Evolutionary conservation across 805 yeast species (phyloP), one percentile per base, ranked within the genome.

Genomic region (Pichia deserticola): DNA sequence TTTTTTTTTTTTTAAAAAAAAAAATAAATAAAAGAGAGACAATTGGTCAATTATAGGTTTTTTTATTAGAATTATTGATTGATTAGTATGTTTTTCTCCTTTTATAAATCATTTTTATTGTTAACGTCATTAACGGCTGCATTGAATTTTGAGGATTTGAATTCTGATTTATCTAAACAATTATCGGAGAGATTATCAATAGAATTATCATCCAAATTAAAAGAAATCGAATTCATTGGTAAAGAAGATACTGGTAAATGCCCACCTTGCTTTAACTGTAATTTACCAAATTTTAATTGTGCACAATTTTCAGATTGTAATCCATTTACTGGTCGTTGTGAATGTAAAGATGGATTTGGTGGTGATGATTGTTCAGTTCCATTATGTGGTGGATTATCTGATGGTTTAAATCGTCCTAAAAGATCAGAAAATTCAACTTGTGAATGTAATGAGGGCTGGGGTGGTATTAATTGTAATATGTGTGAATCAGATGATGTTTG

Each of bases 231-330:
- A 34, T 34, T 34, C 2, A 34, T 30, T 7, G 32, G 3, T 30
- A 30, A 30, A 20, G 20, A 7, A 29, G 38, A 25, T 28, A 33
- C 39, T 25, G 79, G 72, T 10, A 72, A 76, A 45, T 87, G 95
- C 60, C 95, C 95, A 0, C 95, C 95, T 0, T 87, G 97, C 61
- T 93, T 93, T 77, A 92, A 93, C 67, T 93, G 99, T 71, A 86
- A 89, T 74, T 74, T 89, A 11, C 95, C 97, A 3, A 84, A 89
- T 54, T 89, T 86, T 60, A 84, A 82, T 54, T 93, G 99, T 67
- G 80, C 86, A 51, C 99, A 93, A 60, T 93, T 83, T 61, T 89
- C 96, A 30, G 68, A 67, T n/a, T 93, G 99, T 69, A 87, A 93
- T 64, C 77, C 84, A 35, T 88, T 73, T 66, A 86, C 92, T 5